phyloP scores from a whole-genome alignment of 1,284 basidiomycete species.

The Trichosporon faecale region DNA sequence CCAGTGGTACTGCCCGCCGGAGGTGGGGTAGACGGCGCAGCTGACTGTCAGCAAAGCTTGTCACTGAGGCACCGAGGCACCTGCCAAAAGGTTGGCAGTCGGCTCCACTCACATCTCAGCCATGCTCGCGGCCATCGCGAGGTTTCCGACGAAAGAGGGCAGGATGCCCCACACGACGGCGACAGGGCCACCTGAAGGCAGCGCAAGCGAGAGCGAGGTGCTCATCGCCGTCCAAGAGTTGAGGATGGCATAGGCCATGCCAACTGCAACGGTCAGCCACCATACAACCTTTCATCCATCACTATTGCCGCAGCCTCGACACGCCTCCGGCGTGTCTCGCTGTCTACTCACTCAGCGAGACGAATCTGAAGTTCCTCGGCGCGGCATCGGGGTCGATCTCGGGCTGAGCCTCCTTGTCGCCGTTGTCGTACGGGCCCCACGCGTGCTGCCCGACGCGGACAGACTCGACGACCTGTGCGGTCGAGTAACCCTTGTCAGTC shows the following conservation, averaged over 20 bases:
- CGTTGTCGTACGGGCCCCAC: constrained; percentile 26
- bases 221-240: constrained; percentile 37
- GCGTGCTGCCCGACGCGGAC: constrained; percentile 31
- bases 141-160: constrained; percentile 42
- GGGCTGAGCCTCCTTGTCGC: background rate
- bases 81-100: background rate
- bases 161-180: constrained; percentile 51
- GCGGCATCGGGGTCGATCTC: background rate
- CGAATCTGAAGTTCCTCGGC: constrained; percentile 27
- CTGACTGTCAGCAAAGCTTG: background rate
- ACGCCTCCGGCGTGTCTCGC: background rate
- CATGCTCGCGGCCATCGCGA: constrained; percentile 45
- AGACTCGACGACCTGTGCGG: constrained; percentile 26
- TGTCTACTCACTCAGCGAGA: constrained; percentile 26
- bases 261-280: constrained; percentile 23
- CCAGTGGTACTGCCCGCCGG: constrained; percentile 53
- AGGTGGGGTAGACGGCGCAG: background rate
- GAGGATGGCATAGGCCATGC: constrained; percentile 37
- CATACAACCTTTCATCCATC: no score
- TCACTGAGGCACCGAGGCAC: background rate
- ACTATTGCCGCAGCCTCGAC: no score
- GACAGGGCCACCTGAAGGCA: constrained; percentile 47
- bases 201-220: constrained; percentile 29
- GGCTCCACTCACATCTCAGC: constrained; percentile 39
- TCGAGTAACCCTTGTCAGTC: constrained; percentile 28